Percentiles rank a stretch among this genome's conserved stretches.
Conservation (phyloP, 108 stramenopile species). For the Nitzschia sp. region DNA sequence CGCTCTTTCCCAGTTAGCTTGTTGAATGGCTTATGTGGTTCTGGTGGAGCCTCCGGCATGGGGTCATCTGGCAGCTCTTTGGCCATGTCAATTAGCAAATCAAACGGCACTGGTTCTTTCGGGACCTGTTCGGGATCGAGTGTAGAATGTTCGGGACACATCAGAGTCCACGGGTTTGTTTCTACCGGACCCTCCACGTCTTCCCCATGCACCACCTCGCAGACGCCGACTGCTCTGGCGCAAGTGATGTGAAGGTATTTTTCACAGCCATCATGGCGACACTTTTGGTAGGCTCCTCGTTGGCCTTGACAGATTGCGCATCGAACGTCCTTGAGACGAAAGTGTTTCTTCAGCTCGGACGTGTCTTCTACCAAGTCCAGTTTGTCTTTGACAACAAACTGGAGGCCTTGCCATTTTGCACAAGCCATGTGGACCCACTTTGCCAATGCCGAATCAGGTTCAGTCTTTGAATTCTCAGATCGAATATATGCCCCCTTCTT, state of each 20-base stretch:
- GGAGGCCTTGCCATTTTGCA: slow-evolving; percentile 88
- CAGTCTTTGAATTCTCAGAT: slow-evolving; percentile 25
- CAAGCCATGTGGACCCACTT: slow-evolving; percentile 82
- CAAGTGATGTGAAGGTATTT: slow-evolving; percentile 82
- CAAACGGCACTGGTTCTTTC: slow-evolving; percentile 40
- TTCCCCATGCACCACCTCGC: slow-evolving; percentile 86
- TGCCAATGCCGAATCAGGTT: slow-evolving; percentile 6
- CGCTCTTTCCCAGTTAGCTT: slow-evolving; percentile 65
- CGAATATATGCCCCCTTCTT: slow-evolving; percentile 78
- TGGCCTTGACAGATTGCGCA: slow-evolving; percentile 72
- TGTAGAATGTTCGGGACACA: slow-evolving; percentile 75
- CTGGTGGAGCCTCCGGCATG: slow-evolving; percentile 37
- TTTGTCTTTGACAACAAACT: slow-evolving; percentile 42
- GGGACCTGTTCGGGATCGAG: slow-evolving; percentile 41
- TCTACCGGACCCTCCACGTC: slow-evolving; percentile 61
- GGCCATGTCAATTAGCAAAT: slow-evolving; percentile 56
- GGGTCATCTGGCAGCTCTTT: slow-evolving; percentile 77
- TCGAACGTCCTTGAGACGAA: slow-evolving; percentile 34
- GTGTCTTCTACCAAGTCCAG: slow-evolving; percentile 69
- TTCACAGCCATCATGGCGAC: slow-evolving; percentile 61
- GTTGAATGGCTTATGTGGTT: slow-evolving; percentile 60
- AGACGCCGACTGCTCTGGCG: slow-evolving; percentile 70
- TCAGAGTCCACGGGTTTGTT: slow-evolving; percentile 70
- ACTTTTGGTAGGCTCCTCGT: slow-evolving; percentile 69
- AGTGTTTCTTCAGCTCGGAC: slow-evolving; percentile 49